Evolutionary conservation across 192 early-diverging fungal genomes (phyloP), one percentile per base, ranked within the genome.

Genomic region (Backusella circina): DNA sequence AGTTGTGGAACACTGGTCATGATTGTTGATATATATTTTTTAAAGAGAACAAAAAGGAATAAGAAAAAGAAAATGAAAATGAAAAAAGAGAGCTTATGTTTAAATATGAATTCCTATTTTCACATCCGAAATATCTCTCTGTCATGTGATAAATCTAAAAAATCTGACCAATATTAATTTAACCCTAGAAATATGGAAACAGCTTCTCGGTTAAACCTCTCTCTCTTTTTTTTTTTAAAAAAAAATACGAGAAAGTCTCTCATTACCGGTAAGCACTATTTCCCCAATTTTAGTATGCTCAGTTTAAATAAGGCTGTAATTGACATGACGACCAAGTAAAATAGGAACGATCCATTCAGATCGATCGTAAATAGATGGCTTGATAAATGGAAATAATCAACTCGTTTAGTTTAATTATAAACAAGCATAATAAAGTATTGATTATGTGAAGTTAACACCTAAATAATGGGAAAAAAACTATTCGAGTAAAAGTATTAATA

Each of bases 1-100:
- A 88, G 77, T 21, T 79, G 47, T 28, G 86, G 80, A 6, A 70
- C 38, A 28, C 37, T 12, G 39, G 39, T 41, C 69, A 70, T 70
- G 15, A n/a, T 47, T 9, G 6, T 18, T 65, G 30, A 35, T 67
- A 51, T 51, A 21, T n/a, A n/a, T n/a, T n/a, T n/a, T 50, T 26
- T 70, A 28, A 28, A 70, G 21, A 38, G 67, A 38, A 44, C 31
- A 70, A 44, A 70, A 30, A 47, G 15, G 13, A n/a, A 15, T 18
- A 18, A 1, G 26, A 1, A 13, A 15, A 44, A 15, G 28, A 41
- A 70, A 26, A 68, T n/a, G 10, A 39, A 9, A 39, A 10, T 10
- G 33, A 39, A 7, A 54, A 23, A 8, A n/a, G n/a, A n/a, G n/a
- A n/a, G n/a, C n/a, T n/a, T n/a, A n/a, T n/a, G 8, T 10, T 54